Conservation (phyloP, 371 early-diverging fungal genomes). For the Mortierella sp. region DNA sequence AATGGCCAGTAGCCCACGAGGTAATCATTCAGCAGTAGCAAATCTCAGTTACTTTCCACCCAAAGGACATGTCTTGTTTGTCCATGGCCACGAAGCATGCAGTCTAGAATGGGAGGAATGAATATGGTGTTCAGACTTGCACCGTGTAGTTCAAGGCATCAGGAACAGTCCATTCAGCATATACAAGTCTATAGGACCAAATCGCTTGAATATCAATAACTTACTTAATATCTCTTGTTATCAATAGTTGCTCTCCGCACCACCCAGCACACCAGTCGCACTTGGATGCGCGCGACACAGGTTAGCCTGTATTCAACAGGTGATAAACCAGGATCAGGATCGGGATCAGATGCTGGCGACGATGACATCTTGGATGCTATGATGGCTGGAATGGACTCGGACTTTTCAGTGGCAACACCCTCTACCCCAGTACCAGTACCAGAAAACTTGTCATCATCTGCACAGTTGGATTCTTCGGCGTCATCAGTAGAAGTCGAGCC, state of each 20-base stretch:
- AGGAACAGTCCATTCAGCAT: background rate
- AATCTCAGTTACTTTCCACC: background rate
- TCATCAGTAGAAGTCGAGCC: constrained; percentile 24
- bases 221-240: background rate
- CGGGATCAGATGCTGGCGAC: constrained; percentile 24
- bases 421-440: constrained; percentile 5
- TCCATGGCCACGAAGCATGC: background rate
- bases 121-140: no score
- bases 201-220: background rate
- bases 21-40: constrained; percentile 18
- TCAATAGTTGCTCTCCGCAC: constrained; percentile 28
- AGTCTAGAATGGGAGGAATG: background rate
- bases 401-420: constrained; percentile 41
- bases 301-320: constrained; percentile 44
- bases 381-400: constrained; percentile 53
- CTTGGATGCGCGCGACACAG: constrained; percentile 50
- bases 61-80: background rate
- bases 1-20: constrained; percentile 40
- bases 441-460: background rate
- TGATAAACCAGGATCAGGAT: constrained; percentile 27
- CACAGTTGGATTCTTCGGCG: background rate
- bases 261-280: constrained; percentile 17
- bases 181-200: background rate
- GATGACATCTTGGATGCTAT: constrained; percentile 54
- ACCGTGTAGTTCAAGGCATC: background rate